Conservation (phyloP, 2,329 filamentous ascomycete genomes). For the Bipolaris cookei region DNA sequence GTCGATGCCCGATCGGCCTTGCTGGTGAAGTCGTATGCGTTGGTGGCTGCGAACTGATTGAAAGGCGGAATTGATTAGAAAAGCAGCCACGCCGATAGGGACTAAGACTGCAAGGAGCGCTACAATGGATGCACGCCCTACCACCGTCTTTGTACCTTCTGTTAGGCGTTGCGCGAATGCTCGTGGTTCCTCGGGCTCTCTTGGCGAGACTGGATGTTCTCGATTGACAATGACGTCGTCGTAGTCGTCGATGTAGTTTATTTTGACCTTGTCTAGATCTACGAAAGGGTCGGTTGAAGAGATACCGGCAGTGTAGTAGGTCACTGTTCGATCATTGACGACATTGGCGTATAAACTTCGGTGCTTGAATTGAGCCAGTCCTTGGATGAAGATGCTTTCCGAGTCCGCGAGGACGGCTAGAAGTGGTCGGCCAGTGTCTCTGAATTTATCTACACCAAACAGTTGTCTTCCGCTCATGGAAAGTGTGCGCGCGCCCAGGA, state of each 20-base stretch:
- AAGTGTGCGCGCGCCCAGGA: conserved; percentile 79
- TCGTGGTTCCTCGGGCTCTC: conserved; percentile 44
- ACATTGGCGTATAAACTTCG: conserved; percentile 85
- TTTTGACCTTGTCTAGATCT: conserved; percentile 68
- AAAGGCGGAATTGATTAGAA: conserved; percentile 75
- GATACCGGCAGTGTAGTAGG: conserved; percentile 83
- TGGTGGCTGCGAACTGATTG: conserved; percentile 77
- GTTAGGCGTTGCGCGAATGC: conserved; percentile 48
- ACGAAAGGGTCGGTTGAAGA: conserved; percentile 78
- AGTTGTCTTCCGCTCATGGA: conserved; percentile 86
- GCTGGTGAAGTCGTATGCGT: conserved; percentile 78
- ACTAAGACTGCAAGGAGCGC: conserved; percentile 72
- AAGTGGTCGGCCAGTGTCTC: conserved; percentile 79
- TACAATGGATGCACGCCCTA: conserved; percentile 67
- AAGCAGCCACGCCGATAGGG: conserved; percentile 73
- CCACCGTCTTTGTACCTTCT: conserved; percentile 44
- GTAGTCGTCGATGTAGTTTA: conserved; percentile 77
- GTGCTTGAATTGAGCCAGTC: conserved; percentile 75
- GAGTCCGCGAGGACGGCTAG: conserved; percentile 82
- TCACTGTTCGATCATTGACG: conserved; percentile 80
- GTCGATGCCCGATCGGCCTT: conserved; percentile 70
- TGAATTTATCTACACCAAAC: conserved; percentile 85
- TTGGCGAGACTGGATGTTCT: conserved; percentile 63
- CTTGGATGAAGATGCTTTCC: conserved; percentile 83
- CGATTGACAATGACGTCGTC: conserved; percentile 77